Evolutionary conservation across 176 grass and related monocot genomes (phyloP).

Genomic region (Rhynchospora tenuis): DNA sequence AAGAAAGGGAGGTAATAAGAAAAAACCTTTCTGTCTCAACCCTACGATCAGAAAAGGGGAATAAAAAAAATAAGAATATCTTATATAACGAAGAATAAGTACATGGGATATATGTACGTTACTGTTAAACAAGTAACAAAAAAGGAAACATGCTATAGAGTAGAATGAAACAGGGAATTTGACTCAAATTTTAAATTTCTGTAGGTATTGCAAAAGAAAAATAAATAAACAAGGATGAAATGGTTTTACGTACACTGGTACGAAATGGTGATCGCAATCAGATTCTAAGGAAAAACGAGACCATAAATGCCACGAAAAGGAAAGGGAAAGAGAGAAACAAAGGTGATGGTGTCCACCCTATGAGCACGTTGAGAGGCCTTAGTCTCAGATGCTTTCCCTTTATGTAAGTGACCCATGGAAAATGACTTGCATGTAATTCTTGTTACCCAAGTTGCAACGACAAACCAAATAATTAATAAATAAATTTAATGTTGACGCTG

Average conservation of each 20-base stretch:
- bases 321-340: slow-evolving; percentile 7
- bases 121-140: neutral
- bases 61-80: neutral
- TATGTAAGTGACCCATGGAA: slow-evolving; percentile 14
- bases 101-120: neutral
- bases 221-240: neutral
- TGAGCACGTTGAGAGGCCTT: slow-evolving; percentile 26
- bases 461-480: neutral
- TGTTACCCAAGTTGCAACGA: slow-evolving; percentile 4
- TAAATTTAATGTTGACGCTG: neutral
- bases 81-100: neutral
- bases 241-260: neutral
- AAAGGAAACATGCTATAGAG: neutral
- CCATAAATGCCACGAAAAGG: slow-evolving; percentile 7
- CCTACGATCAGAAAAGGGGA: neutral
- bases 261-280: neutral
- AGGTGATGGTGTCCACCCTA: slow-evolving; percentile 17
- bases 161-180: neutral
- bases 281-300: neutral
- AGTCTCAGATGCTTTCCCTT: slow-evolving; percentile 28
- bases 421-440: slow-evolving; percentile 20
- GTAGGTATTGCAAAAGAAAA: neutral
- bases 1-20: too few species aligned
- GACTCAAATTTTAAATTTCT: neutral
- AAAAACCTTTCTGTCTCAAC: neutral